A percentile compares a stretch with the other conserved stretches of the same genome.
Evolutionary conservation across 2,329 filamentous ascomycete genomes (phyloP).

Genomic region (Penicillium sp.): DNA sequence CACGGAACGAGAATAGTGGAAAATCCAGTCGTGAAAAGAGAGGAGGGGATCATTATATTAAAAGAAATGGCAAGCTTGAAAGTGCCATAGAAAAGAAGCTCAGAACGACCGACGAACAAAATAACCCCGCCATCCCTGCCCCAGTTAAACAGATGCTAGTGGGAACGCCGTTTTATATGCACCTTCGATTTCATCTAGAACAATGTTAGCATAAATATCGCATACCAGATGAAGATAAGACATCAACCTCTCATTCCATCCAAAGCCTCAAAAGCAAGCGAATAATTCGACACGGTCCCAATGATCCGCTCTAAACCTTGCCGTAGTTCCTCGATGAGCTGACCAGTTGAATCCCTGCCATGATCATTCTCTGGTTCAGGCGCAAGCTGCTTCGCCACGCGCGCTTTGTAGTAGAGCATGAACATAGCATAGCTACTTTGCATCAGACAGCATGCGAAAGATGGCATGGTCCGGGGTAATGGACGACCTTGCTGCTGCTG

Average conservation of each 20-base stretch:
- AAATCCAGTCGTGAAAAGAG: neutral
- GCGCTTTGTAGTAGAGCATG: conserved; percentile 39
- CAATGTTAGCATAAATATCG: conserved; percentile 4
- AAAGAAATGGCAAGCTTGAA: neutral
- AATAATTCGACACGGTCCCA: conserved; percentile 33
- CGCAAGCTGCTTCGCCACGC: conserved; percentile 29
- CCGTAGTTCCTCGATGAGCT: conserved; percentile 30
- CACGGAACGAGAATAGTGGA: neutral
- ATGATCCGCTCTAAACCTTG: conserved; percentile 35
- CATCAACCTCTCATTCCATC: conserved; percentile 38
- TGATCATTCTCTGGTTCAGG: conserved; percentile 19
- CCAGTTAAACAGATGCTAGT: conserved; percentile 14
- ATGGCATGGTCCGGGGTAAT: conserved; percentile 39
- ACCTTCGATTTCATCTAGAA: conserved; percentile 36
- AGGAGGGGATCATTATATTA: neutral
- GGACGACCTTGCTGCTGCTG: conserved; percentile 9
- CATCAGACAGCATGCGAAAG: conserved; percentile 42
- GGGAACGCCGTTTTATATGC: conserved; percentile 38
- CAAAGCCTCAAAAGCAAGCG: conserved; percentile 37
- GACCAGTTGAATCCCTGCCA: conserved; percentile 21
- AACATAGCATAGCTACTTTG: conserved; percentile 42
- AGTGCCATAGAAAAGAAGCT: conserved; percentile 5
- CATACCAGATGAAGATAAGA: neutral
- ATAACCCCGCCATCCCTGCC: conserved; percentile 6
- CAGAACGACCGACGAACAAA: neutral